Base-by-base conservation (phyloP, 192 early-diverging fungal genomes). In the Podila epigama region DNA sequence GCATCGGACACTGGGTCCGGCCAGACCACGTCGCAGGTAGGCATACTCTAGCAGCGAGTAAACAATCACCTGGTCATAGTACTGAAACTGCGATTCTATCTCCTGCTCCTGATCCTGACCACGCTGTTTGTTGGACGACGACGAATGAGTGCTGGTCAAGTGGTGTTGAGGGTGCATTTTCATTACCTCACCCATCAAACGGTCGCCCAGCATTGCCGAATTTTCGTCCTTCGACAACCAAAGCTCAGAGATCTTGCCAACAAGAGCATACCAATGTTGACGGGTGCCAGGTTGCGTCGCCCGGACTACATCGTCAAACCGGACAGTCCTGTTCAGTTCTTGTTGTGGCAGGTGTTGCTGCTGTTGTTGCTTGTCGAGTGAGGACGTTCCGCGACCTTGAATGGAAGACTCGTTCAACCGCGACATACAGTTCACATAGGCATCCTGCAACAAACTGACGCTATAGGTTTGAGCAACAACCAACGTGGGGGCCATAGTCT, bases 241-340 rank as follows among this genome's bases (percentile, higher is more conserved):
- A 40, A 77, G 73, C 25, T 77, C 73, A n/a, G 73, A 68, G 4
- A 77, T 77, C 73, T 77, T 77, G 35, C 73, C 73, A 0, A 77
- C 73, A 27, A 77, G 50, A 10, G 73, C 73, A 33, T 77, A 77
- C 73, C 73, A 77, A 20, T 77, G 73, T 18, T 77, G 73, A n/a
- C 66, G 65, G 6, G 73, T 77, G 9, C 73, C 73, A 1, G 73
- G 73, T 56, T 68, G 40, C 0, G 73, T 77, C 4, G 73, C 37
- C 2, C 66, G 65, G 15, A 77, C 73, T 6, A 64, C 73, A 58
- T 77, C 55, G 8, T 77, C 73, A 68, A 77, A 77, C 33, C 60
- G 61, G 41, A 51, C 61, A 33, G 54, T 31, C 41, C 56, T 53
- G 8, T 22, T 10, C 1, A 29, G 22, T 5, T 39, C 31, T 8